phyloP scores from a whole-genome alignment of 306 rosid species.

The Prosopis cineraria region DNA sequence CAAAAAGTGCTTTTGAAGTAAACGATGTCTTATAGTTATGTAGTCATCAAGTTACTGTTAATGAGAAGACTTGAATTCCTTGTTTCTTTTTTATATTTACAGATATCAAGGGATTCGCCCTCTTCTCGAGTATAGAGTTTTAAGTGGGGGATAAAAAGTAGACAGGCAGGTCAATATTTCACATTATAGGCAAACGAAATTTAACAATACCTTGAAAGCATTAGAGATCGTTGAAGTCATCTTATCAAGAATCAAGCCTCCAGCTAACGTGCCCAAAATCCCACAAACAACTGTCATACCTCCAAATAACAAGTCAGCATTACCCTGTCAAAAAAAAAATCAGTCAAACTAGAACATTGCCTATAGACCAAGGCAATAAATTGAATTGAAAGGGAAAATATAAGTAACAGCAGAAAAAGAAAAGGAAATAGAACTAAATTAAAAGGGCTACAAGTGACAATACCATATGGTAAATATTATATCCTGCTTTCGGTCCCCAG shows the following conservation, averaged over 20 bases:
- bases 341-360: slow-evolving; percentile 35
- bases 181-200: slow-evolving; percentile 15
- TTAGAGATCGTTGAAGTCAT: slow-evolving; percentile 76
- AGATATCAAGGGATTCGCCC: slow-evolving; percentile 17
- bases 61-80: slow-evolving; percentile 8
- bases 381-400: background rate
- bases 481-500: slow-evolving; percentile 99
- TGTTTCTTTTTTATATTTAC: slow-evolving; percentile 21
- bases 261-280: slow-evolving; percentile 77
- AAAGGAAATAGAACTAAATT: background rate
- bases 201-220: slow-evolving; percentile 74
- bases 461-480: slow-evolving; percentile 88
- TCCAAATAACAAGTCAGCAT: slow-evolving; percentile 89
- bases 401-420: background rate
- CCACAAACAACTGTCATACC: slow-evolving; percentile 85
- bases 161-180: background rate
- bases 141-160: slow-evolving; percentile 7
- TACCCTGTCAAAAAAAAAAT: slow-evolving; percentile 51
- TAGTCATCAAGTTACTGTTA: background rate
- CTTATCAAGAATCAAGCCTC: slow-evolving; percentile 85
- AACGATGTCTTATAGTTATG: slow-evolving; percentile 1
- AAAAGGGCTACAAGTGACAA: slow-evolving; percentile 24
- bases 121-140: slow-evolving; percentile 21
- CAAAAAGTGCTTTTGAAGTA: background rate
- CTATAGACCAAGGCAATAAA: slow-evolving; percentile 15